phyloP scores from a whole-genome alignment of 306 rosid species.

The Prunus mume region DNA sequence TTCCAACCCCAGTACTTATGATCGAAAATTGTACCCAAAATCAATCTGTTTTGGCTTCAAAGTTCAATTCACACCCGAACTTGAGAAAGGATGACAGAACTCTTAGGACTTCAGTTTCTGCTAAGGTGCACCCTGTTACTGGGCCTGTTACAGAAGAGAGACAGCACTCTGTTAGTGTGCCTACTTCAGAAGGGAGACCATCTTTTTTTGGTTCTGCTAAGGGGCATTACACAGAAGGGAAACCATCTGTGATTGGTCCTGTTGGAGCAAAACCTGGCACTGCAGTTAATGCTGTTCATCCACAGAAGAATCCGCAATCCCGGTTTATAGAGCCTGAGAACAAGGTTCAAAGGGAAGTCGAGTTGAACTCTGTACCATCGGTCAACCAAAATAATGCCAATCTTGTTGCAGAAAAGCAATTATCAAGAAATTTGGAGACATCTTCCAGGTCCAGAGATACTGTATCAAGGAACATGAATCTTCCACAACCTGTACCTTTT shows the following conservation, averaged over 20 bases:
- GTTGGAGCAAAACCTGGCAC: constrained; percentile 43
- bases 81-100: constrained; percentile 43
- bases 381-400: constrained; percentile 49
- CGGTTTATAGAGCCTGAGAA: constrained; percentile 53
- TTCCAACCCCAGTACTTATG: constrained; percentile 84
- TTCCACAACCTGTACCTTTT: constrained; percentile 47
- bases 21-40: constrained; percentile 53
- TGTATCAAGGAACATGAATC: constrained; percentile 43
- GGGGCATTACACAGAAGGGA: constrained; percentile 54
- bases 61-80: constrained; percentile 39
- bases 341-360: constrained; percentile 62
- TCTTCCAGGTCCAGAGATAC: constrained; percentile 63
- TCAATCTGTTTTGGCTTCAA: constrained; percentile 43
- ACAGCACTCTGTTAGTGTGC: constrained; percentile 43
- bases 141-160: constrained; percentile 43
- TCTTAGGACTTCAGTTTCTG: constrained; percentile 41
- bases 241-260: constrained; percentile 47
- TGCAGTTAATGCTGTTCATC: constrained; percentile 38
- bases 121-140: constrained; percentile 36
- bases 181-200: constrained; percentile 51
- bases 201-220: constrained; percentile 49
- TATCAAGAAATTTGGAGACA: constrained; percentile 47
- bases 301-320: constrained; percentile 44
- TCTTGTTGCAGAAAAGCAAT: constrained; percentile 50
- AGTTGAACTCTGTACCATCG: constrained; percentile 66